These are phyloP conservation scores for Steccherinum ochraceum DNA, from an alignment of 768 basidiomycete genomes.

Conservation along the genomic window DNA sequence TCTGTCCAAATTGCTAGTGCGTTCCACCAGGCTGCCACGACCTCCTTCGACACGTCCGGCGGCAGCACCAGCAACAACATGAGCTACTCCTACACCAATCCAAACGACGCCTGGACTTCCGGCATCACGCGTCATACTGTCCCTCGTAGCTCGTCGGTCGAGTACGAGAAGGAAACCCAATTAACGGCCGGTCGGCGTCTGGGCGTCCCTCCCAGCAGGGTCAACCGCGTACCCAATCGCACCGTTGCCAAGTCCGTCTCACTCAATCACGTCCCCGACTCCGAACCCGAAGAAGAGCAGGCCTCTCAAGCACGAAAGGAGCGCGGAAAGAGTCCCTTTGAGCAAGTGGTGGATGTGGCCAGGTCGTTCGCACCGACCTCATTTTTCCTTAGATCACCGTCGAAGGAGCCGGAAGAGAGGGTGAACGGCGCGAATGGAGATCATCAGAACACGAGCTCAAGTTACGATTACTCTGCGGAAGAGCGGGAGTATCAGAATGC, in stretches of 20 bases:
- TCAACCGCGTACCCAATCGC: constrained; percentile 26
- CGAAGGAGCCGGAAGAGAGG: constrained; percentile 43
- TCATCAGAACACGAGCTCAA: constrained; percentile 33
- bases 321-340: constrained; percentile 67
- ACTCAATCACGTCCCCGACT: constrained; percentile 58
- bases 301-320: constrained; percentile 22
- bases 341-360: constrained; percentile 50
- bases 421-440: constrained; percentile 29
- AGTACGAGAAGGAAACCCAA: constrained; percentile 66
- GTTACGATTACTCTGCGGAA: constrained; percentile 77
- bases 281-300: constrained; percentile 50
- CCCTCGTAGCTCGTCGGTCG: constrained; percentile 73
- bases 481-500: constrained; percentile 51
- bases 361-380: constrained; percentile 48
- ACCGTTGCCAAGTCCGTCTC: constrained; percentile 52
- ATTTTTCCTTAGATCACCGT: constrained; percentile 60
- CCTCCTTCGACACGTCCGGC: constrained; percentile 17
- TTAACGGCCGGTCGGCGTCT: constrained; percentile 51
- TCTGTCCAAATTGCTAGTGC: constrained; percentile 84
- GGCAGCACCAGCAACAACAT: constrained; percentile 7
- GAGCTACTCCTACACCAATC: constrained; percentile 18
- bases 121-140: constrained; percentile 38
- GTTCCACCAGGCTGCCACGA: constrained; percentile 61
- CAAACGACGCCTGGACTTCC: constrained; percentile 60
- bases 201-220: constrained; percentile 52